These are phyloP conservation scores for Neurospora intermedia DNA, from an alignment of 495 filamentous ascomycete species.

Conservation along the genomic window DNA sequence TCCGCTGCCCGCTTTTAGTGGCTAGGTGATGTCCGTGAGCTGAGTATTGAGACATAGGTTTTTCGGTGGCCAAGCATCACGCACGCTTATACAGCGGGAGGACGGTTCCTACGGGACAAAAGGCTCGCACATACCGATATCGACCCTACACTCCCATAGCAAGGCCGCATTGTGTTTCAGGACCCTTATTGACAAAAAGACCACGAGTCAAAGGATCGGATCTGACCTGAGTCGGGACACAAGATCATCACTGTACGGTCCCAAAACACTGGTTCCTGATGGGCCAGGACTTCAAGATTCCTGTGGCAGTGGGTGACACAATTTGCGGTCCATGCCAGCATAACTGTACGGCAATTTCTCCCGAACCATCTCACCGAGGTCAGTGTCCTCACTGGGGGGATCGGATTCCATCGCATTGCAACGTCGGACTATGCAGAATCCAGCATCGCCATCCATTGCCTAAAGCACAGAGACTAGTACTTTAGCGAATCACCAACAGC, in stretches of 20 bases:
- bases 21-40: not conserved
- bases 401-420: not conserved
- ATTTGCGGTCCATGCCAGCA: not conserved
- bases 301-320: not conserved
- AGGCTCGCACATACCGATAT: not conserved
- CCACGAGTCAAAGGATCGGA: not conserved
- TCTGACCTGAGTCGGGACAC: not conserved
- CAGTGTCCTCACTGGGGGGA: not conserved
- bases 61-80: not conserved
- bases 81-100: not conserved
- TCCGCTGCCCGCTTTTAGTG: not conserved
- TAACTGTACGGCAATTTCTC: not conserved
- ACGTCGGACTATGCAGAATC: not conserved
- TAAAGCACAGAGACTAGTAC: not conserved
- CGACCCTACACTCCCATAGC: not conserved
- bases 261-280: not conserved
- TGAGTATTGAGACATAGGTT: not conserved
- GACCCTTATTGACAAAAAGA: not conserved
- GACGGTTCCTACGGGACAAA: not conserved
- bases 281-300: not conserved
- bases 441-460: not conserved
- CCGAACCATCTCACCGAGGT: not conserved
- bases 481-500: not conserved
- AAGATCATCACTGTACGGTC: not conserved
- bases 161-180: not conserved